Evolutionary conservation across 352 stramenopile species (phyloP).

Genomic region (Phytopythium aichiense): DNA sequence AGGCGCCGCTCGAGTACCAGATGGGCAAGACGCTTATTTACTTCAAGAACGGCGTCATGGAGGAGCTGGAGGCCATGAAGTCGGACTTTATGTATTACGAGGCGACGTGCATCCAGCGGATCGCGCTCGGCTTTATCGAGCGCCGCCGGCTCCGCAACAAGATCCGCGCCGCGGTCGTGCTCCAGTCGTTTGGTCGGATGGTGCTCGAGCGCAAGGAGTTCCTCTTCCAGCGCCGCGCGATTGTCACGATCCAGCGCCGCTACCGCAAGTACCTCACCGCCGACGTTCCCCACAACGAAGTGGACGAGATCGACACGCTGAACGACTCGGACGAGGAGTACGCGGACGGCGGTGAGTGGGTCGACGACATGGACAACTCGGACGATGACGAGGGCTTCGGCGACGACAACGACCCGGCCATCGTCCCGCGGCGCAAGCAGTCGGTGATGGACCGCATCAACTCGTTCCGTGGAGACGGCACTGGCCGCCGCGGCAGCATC

Average conservation of each 20-base stretch:
- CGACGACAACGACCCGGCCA: constrained; percentile 19
- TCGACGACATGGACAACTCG: constrained; percentile 41
- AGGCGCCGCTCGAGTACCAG: constrained; percentile 84
- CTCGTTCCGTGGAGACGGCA: constrained; percentile 42
- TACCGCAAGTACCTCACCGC: constrained; percentile 53
- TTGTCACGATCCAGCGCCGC: constrained; percentile 67
- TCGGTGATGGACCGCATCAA: constrained; percentile 66
- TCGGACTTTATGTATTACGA: constrained; percentile 90
- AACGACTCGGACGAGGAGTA: constrained; percentile 30
- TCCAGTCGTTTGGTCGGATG: constrained; percentile 84
- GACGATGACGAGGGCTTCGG: constrained; percentile 52
- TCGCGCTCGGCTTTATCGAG: constrained; percentile 78
- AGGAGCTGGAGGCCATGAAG: constrained; percentile 93
- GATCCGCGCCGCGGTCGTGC: constrained; percentile 60
- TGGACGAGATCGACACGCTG: constrained; percentile 12
- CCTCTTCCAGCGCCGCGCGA: constrained; percentile 57
- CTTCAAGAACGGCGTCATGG: constrained; percentile 94
- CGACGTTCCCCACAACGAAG: constrained; percentile 19
- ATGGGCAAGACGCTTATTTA: constrained; percentile 95
- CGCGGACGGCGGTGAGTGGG: constrained; percentile 41
- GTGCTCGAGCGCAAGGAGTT: constrained; percentile 71
- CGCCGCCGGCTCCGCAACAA: constrained; percentile 61
- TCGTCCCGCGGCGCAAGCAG: constrained; percentile 23
- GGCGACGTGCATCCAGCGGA: constrained; percentile 81
- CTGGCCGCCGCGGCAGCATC: constrained; percentile 44